A percentile compares a stretch with the other conserved stretches of the same genome.
Conservation (phyloP, 306 rosid species). For the Cucumis melo region DNA sequence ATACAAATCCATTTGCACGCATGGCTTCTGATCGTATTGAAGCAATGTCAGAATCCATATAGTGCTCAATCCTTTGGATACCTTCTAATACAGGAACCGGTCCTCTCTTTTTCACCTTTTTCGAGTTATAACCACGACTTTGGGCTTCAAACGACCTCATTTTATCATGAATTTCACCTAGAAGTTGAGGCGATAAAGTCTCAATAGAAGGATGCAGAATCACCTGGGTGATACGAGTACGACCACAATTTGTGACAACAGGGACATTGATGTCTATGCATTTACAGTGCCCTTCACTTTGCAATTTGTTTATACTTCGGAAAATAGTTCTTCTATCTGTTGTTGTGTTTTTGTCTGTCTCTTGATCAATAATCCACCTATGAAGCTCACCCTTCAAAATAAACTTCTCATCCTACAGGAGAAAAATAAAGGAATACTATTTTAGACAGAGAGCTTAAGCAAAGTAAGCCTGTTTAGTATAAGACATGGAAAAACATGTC, state of each 20-base stretch:
- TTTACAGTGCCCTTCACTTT: conserved; percentile 54
- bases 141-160: conserved; percentile 55
- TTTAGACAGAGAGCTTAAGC: not conserved
- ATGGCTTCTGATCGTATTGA: conserved; percentile 50
- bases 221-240: conserved; percentile 31
- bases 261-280: conserved; percentile 52
- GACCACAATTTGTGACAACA: conserved; percentile 46
- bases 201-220: conserved; percentile 65
- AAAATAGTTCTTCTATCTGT: conserved; percentile 66
- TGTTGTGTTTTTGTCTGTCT: conserved; percentile 47
- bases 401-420: conserved; percentile 57
- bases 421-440: not conserved
- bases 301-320: conserved; percentile 58
- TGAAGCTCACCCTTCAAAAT: conserved; percentile 54
- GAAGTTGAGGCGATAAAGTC: conserved; percentile 48
- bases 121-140: conserved; percentile 38
- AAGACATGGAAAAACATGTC: not conserved
- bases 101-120: conserved; percentile 34
- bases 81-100: conserved; percentile 56
- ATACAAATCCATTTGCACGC: conserved; percentile 79
- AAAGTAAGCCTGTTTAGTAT: not conserved
- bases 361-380: conserved; percentile 65
- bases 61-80: conserved; percentile 45
- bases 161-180: conserved; percentile 60
- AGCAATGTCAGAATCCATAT: conserved; percentile 25